A percentile compares a stretch with the other conserved stretches of the same genome.
Evolutionary conservation across 768 basidiomycete genomes (phyloP).

Genomic region (Lactarius deliciosus): DNA sequence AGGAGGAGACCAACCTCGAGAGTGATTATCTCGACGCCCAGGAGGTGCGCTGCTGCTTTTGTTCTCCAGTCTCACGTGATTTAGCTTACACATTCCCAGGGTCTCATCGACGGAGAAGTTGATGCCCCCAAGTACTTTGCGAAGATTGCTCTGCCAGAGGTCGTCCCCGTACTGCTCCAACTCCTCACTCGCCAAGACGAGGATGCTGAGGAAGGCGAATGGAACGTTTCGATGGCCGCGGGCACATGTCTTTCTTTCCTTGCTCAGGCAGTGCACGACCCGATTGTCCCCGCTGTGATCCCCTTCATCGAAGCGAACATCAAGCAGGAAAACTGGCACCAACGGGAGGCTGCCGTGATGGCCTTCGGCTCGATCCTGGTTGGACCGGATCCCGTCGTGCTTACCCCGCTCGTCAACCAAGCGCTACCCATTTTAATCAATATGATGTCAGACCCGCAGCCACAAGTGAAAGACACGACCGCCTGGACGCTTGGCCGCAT

Average conservation of each 20-base stretch:
- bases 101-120: conserved; percentile 83
- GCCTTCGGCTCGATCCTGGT: conserved; percentile 97
- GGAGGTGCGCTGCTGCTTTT: conserved; percentile 54
- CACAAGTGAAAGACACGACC: conserved; percentile 93
- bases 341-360: conserved; percentile 97
- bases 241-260: conserved; percentile 87
- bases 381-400: conserved; percentile 85
- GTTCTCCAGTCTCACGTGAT: conserved; percentile 16
- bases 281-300: conserved; percentile 88
- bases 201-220: conserved; percentile 97
- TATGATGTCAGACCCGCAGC: conserved; percentile 87
- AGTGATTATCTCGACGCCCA: conserved; percentile 66
- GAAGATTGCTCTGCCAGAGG: conserved; percentile 91
- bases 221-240: conserved; percentile 98
- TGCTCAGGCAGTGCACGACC: conserved; percentile 87
- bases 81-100: conserved; percentile 45
- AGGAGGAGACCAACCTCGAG: conserved; percentile 92
- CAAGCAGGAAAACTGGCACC: conserved; percentile 88
- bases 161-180: conserved; percentile 86
- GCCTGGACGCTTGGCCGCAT: conserved; percentile 98
- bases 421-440: conserved; percentile 91
- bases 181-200: conserved; percentile 93
- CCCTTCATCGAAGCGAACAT: conserved; percentile 98
- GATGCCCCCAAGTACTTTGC: conserved; percentile 89
- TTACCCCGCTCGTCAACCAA: conserved; percentile 89